phyloP scores from a whole-genome alignment of 2,329 filamentous ascomycete genomes.

The Microdochium paspali region DNA sequence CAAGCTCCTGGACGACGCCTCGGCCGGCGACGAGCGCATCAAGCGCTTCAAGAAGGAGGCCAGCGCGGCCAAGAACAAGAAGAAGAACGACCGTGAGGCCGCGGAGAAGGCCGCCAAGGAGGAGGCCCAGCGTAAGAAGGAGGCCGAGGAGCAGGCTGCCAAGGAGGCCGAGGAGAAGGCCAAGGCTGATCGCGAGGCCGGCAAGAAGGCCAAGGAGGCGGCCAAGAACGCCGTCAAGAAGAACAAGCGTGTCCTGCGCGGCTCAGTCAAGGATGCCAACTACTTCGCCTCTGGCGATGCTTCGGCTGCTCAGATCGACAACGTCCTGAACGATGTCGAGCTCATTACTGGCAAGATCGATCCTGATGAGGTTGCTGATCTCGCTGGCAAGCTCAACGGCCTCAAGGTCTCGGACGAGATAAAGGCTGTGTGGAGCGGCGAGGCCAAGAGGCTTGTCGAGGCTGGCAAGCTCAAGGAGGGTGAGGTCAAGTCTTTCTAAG shows the following conservation, averaged over 20 bases:
- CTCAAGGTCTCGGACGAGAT: slow-evolving; percentile 76
- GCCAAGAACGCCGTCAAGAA: slow-evolving; percentile 99
- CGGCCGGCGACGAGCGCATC: slow-evolving; percentile 84
- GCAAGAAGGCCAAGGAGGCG: slow-evolving; percentile 96
- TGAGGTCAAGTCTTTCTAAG: slow-evolving; percentile 58
- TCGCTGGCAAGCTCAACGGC: slow-evolving; percentile 72
- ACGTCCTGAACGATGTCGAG: slow-evolving; percentile 78
- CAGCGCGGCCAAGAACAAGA: slow-evolving; percentile 93
- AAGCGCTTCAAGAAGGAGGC: slow-evolving; percentile 93
- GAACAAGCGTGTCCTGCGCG: slow-evolving; percentile 97
- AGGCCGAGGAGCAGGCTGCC: slow-evolving; percentile 68
- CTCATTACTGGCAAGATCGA: slow-evolving; percentile 81
- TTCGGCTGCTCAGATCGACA: slow-evolving; percentile 69
- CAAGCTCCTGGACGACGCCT: slow-evolving; percentile 78
- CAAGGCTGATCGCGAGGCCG: slow-evolving; percentile 72
- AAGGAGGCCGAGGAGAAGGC: slow-evolving; percentile 81
- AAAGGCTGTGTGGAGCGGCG: slow-evolving; percentile 70
- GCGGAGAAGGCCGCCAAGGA: slow-evolving; percentile 81
- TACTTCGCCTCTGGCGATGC: slow-evolving; percentile 71
- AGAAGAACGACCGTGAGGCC: slow-evolving; percentile 80
- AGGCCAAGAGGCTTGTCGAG: slow-evolving; percentile 68
- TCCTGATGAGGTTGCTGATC: slow-evolving; percentile 75
- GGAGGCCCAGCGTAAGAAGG: slow-evolving; percentile 75
- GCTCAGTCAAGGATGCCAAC: slow-evolving; percentile 92
- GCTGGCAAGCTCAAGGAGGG: slow-evolving; percentile 81